Conservation (phyloP, 2,329 filamentous ascomycete species). For the Diaporthe helianthi region DNA sequence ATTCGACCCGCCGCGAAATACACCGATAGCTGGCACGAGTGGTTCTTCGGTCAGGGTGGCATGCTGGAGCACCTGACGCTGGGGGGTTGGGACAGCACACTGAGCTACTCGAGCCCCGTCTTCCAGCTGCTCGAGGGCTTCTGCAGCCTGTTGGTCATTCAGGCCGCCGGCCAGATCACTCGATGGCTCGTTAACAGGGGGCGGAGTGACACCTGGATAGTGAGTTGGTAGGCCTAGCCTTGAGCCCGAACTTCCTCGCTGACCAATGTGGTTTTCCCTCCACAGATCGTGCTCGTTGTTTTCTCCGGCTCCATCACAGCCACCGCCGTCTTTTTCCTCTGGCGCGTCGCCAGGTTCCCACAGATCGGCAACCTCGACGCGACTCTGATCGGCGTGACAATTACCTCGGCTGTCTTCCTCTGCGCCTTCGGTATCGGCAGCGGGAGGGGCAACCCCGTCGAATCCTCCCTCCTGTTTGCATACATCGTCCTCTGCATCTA, state of each 20-base stretch:
- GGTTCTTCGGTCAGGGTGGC: conserved; percentile 87
- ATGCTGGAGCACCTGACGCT: conserved; percentile 81
- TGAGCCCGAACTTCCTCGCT: conserved; percentile 38
- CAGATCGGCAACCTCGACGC: conserved; percentile 93
- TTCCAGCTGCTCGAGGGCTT: conserved; percentile 97
- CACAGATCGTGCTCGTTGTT: conserved; percentile 83
- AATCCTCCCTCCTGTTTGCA: conserved; percentile 93
- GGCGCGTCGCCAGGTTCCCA: conserved; percentile 92
- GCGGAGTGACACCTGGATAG: conserved; percentile 95
- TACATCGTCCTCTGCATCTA: conserved; percentile 99
- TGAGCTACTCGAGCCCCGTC: conserved; percentile 90
- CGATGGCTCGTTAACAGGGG: conserved; percentile 93
- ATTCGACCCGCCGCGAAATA: conserved; percentile 63
- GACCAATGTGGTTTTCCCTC: conserved; percentile 39
- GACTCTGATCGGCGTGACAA: conserved; percentile 87
- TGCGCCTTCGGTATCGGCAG: conserved; percentile 94
- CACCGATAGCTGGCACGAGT: conserved; percentile 75
- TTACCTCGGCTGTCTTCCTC: conserved; percentile 91
- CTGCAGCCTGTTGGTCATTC: conserved; percentile 94
- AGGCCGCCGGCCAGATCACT: conserved; percentile 92
- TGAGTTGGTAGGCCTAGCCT: conserved; percentile 53
- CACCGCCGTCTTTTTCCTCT: conserved; percentile 94
- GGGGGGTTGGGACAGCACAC: conserved; percentile 85
- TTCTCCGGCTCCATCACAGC: conserved; percentile 91
- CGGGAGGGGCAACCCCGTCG: conserved; percentile 91